A percentile compares a stretch with the other conserved stretches of the same genome.
phyloP scores from a whole-genome alignment of 352 stramenopile genomes.

The Globisporangium sylvaticum region DNA sequence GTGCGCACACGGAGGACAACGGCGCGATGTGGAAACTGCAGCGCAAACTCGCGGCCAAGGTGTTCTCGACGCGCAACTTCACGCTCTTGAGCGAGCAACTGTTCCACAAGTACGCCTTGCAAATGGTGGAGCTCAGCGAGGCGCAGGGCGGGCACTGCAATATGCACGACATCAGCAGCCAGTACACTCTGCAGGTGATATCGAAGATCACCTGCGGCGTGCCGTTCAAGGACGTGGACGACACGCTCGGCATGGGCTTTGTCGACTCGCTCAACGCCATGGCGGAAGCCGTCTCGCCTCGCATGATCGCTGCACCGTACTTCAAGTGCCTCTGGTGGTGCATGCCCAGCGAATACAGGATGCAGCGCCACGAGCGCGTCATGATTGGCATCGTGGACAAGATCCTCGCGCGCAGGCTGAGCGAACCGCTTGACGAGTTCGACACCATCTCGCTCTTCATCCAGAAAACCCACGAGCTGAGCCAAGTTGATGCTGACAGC shows the following conservation, averaged over 20 bases:
- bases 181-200: constrained; percentile 52
- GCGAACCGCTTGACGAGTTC: constrained; percentile 26
- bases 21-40: neutral
- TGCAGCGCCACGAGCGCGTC: constrained; percentile 21
- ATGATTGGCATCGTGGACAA: constrained; percentile 35
- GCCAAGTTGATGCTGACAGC: too few relatives aligned
- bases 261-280: constrained; percentile 45
- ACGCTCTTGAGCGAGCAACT: neutral
- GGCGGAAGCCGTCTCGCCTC: constrained; percentile 36
- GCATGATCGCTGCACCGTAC: constrained; percentile 55
- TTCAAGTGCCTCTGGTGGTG: constrained; percentile 55
- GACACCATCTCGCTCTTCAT: constrained; percentile 60
- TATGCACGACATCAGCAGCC: constrained; percentile 41
- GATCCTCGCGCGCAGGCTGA: constrained; percentile 33
- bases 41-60: neutral
- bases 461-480: constrained; percentile 33
- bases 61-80: neutral
- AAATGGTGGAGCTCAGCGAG: neutral
- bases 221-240: constrained; percentile 26
- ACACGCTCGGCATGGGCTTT: constrained; percentile 22
- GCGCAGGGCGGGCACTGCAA: constrained; percentile 21
- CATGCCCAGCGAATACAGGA: constrained; percentile 53
- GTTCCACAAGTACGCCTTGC: neutral
- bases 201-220: constrained; percentile 56
- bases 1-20: constrained; percentile 12